Percentiles rank a stretch among this genome's conserved stretches.
phyloP scores from a whole-genome alignment of 2,329 filamentous ascomycete species.

The Akanthomyces muscarius region DNA sequence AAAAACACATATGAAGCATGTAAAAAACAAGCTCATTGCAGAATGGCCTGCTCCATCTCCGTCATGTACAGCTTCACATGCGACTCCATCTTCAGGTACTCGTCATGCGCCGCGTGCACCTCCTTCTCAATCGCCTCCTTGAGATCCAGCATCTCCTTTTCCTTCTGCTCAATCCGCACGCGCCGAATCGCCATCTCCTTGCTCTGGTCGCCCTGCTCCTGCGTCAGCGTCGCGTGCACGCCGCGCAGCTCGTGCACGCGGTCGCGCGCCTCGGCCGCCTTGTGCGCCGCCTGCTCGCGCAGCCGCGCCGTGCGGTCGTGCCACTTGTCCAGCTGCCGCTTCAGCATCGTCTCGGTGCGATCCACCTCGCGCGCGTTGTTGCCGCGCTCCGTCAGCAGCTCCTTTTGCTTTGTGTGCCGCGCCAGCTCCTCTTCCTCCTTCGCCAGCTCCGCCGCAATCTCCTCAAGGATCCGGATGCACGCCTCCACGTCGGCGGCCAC shows the following conservation, averaged over 20 bases:
- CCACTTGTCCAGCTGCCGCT: constrained; percentile 81
- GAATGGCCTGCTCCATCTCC: constrained; percentile 92
- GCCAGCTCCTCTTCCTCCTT: constrained; percentile 90
- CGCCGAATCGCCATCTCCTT: constrained; percentile 88
- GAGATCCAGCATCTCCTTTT: constrained; percentile 99
- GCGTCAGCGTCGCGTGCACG: constrained; percentile 74
- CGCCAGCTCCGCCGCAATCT: constrained; percentile 75
- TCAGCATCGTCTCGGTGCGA: constrained; percentile 75
- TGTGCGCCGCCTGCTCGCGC: constrained; percentile 73
- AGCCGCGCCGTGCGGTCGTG: constrained; percentile 81
- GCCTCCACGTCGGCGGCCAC: constrained; percentile 81
- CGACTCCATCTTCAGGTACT: constrained; percentile 96
- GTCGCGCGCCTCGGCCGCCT: constrained; percentile 74
- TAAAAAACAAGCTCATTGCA: constrained; percentile 14
- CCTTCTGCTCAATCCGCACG: constrained; percentile 94
- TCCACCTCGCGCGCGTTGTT: constrained; percentile 92
- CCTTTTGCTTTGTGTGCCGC: constrained; percentile 74
- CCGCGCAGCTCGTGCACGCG: constrained; percentile 86
- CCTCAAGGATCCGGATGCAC: constrained; percentile 84
- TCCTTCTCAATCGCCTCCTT: constrained; percentile 98
- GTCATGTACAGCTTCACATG: constrained; percentile 98
- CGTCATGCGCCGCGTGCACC: constrained; percentile 82
- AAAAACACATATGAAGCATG: not conserved
- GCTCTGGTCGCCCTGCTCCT: constrained; percentile 81
- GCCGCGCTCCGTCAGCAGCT: constrained; percentile 80